Evolutionary conservation across 192 early-diverging fungal genomes (phyloP).

Genomic region (Linderina pennispora): DNA sequence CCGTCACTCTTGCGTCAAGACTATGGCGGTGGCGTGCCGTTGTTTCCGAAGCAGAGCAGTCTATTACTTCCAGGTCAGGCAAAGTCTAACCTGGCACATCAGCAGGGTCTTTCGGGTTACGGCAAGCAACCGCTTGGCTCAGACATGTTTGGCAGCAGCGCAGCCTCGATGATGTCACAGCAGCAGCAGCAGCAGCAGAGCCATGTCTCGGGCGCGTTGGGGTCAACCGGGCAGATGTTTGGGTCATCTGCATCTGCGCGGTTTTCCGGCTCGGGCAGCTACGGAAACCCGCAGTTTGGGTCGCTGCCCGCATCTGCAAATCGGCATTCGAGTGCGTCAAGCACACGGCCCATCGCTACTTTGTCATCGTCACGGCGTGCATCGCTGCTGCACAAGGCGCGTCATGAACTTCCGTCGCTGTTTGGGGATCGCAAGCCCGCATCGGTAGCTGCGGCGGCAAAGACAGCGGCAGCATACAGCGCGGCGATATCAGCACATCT

Average conservation of each 20-base stretch:
- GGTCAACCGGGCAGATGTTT: not conserved
- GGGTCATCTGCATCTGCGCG: not conserved
- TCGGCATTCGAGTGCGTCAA: too few relatives aligned
- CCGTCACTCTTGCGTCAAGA: too few relatives aligned
- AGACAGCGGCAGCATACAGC: too few relatives aligned
- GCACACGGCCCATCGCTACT: slow-evolving; percentile 5
- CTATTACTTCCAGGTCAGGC: not conserved
- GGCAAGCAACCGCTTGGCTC: too few relatives aligned
- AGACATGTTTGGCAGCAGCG: too few relatives aligned
- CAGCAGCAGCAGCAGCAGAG: slow-evolving; percentile 6
- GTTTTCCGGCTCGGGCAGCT: slow-evolving; percentile 1
- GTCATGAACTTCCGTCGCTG: slow-evolving; percentile 1
- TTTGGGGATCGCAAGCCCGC: slow-evolving; percentile 1
- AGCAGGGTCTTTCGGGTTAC: slow-evolving; percentile 6
- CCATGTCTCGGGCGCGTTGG: not conserved
- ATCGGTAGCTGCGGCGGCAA: too few relatives aligned
- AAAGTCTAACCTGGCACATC: slow-evolving; percentile 5
- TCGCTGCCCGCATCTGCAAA: not conserved
- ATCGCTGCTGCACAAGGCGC: slow-evolving; percentile 11
- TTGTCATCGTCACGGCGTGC: slow-evolving; percentile 6
- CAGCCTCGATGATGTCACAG: slow-evolving; percentile 3
- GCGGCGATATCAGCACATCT: too few relatives aligned
- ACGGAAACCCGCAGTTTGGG: not conserved
- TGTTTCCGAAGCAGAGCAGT: slow-evolving; percentile 8
- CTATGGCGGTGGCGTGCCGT: slow-evolving; percentile 1